phyloP scores from a whole-genome alignment of 331 rosid genomes.

The Arachis monticola region DNA sequence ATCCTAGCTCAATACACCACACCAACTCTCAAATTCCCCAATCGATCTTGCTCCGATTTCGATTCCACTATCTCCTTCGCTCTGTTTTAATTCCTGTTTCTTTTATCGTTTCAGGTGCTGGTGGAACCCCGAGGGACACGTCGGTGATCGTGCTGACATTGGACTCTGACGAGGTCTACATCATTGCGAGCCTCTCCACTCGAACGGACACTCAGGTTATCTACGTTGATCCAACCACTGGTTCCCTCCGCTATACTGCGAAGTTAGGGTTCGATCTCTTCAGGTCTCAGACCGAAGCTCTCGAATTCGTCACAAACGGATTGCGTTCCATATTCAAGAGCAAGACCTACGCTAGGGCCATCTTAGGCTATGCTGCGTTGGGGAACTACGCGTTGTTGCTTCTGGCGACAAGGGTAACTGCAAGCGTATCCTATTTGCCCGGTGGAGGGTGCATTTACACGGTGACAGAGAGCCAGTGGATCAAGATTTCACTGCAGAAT shows the following conservation, averaged over 20 bases:
- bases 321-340: conserved; percentile 61
- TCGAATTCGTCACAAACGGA: conserved; percentile 67
- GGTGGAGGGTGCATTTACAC: conserved; percentile 89
- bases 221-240: conserved; percentile 94
- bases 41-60: neutral
- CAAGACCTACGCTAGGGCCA: conserved; percentile 61
- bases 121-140: conserved; percentile 53
- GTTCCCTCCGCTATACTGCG: conserved; percentile 64
- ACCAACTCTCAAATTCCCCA: neutral
- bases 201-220: conserved; percentile 77
- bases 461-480: conserved; percentile 89
- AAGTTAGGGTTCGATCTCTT: conserved; percentile 72
- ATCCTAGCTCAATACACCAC: neutral
- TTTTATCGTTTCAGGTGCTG: conserved; percentile 44
- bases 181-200: conserved; percentile 65
- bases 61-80: neutral
- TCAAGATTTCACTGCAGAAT: conserved; percentile 76
- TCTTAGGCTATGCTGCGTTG: conserved; percentile 84
- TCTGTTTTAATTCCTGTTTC: neutral
- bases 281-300: conserved; percentile 75
- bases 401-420: conserved; percentile 72
- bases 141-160: conserved; percentile 77
- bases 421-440: conserved; percentile 72
- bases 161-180: conserved; percentile 79
- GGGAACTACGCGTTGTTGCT: conserved; percentile 82